Conservation (phyloP, 768 basidiomycete species). For the Suillus americanus region DNA sequence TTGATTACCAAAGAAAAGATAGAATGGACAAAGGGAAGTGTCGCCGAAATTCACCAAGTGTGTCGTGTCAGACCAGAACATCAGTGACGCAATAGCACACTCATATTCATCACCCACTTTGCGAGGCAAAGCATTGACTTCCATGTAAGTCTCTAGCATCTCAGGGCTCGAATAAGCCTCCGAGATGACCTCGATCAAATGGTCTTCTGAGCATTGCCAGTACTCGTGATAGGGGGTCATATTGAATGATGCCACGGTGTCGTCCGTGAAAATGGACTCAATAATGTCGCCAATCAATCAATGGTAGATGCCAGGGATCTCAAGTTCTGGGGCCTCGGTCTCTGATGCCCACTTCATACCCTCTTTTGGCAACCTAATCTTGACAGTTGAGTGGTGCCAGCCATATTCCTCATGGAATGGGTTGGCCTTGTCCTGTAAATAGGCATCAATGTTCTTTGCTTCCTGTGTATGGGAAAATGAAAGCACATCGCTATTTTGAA, state of each 20-base stretch:
- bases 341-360: background rate
- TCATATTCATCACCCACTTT: slow-evolving; percentile 8
- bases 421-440: slow-evolving; percentile 9
- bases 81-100: slow-evolving; percentile 6
- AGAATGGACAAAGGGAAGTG: background rate
- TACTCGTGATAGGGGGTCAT: background rate
- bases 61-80: background rate
- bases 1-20: background rate
- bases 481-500: slow-evolving; percentile 18
- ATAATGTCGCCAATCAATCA: slow-evolving; percentile 6
- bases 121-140: slow-evolving; percentile 7
- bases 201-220: background rate
- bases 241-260: background rate
- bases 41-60: background rate
- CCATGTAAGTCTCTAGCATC: background rate
- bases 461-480: slow-evolving; percentile 16
- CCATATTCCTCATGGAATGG: slow-evolving; percentile 11
- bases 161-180: slow-evolving; percentile 3
- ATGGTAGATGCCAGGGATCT: background rate
- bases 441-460: slow-evolving; percentile 2
- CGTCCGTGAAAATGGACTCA: background rate
- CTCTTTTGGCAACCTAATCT: slow-evolving; percentile 10
- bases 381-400: slow-evolving; percentile 23
- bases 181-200: background rate
- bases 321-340: background rate